These are phyloP conservation scores for Nelumbo lutea DNA, from an alignment of 164 flowering plant genomes.

Conservation along the genomic window DNA sequence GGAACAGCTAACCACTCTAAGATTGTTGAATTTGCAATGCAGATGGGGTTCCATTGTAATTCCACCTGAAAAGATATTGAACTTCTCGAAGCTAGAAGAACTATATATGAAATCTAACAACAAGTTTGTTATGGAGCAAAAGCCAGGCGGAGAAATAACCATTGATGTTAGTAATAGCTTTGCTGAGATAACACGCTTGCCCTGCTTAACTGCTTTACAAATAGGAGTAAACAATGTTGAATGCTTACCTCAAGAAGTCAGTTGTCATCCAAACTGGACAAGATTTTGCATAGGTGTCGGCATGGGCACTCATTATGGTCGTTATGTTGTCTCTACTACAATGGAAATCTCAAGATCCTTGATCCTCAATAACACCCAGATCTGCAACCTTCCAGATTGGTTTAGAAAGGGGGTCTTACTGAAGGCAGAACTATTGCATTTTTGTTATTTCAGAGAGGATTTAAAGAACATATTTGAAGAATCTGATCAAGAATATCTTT, in stretches of 20 bases:
- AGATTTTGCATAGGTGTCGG: background rate
- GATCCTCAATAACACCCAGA: background rate
- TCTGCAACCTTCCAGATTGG: background rate
- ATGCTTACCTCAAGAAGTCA: background rate
- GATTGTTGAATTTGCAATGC: background rate
- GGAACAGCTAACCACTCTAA: background rate
- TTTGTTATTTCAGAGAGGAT: background rate
- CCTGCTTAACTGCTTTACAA: background rate
- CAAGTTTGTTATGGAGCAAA: no score
- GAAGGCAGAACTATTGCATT: background rate
- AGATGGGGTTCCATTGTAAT: background rate
- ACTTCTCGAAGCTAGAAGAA: slow-evolving; percentile 5
- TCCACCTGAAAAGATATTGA: background rate
- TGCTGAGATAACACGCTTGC: background rate
- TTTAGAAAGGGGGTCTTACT: background rate
- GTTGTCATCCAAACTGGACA: background rate
- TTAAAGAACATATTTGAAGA: background rate
- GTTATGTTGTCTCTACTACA: background rate
- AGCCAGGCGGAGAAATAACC: no score
- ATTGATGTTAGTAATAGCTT: background rate
- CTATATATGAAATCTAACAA: background rate
- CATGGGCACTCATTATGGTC: background rate
- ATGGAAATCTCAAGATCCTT: background rate
- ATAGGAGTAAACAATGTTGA: background rate
- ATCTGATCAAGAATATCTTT: background rate